Evolutionary conservation across 176 grass and related monocot species (phyloP), one percentile per base, ranked within the genome.

Genomic region (Pontederia paniculata): DNA sequence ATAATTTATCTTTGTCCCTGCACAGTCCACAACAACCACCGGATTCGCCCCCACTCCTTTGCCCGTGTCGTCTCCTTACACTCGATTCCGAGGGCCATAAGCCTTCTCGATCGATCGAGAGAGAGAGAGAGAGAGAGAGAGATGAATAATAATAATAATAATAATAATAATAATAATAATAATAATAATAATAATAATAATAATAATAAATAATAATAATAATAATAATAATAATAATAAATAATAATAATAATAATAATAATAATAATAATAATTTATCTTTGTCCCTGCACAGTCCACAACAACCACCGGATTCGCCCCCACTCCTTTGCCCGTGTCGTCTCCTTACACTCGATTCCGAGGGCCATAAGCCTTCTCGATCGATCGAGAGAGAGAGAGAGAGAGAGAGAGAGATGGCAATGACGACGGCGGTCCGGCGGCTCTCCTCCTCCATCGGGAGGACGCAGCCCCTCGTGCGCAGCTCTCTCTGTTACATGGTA

Each of bases 361-460:
- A 10, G 1, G 12, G 10, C 52, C 16, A 44, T 60, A 65, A 23
- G 57, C 42, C 21, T 20, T 42, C 52, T 2, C 60, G 49, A n/a
- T 21, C 21, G 20, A 57, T 41, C 22, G 0, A 74, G 60, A 48
- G 62, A 57, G 46, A 31, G 48, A 66, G 11, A 57, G 46, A 31
- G 48, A 66, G 11, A 57, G 72, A 53, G 45, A 73, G 55, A 52
- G 62, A 61, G 16, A 80, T 80, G 78, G 71, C 78, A 65, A 76
- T 81, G 78, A 72, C 78, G 60, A 54, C 53, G 48, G 72, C 72
- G 21, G 66, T 81, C 31, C 58, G 72, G 16, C 50, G 72, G 25
- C 64, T 75, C 60, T 75, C 78, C 42, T 70, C 55, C 22, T 75
- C 78, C 28, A 62, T 62, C 9, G 55, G 46, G 0, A 63, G 59